Base-by-base conservation (phyloP, 2,329 filamentous ascomycete species). In the Neopestalotiopsis sp. region DNA sequence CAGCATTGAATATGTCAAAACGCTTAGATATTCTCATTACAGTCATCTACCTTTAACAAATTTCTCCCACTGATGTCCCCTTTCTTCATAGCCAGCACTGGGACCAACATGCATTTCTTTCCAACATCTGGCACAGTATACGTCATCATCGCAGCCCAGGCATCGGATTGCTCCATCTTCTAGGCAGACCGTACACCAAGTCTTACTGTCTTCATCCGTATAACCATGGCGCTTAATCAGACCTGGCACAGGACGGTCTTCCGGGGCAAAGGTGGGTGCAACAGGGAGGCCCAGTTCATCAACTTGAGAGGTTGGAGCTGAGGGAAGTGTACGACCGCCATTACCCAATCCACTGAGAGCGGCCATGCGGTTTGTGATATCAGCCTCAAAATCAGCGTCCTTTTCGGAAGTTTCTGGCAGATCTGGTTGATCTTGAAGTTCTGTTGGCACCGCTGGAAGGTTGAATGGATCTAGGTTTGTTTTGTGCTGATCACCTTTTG, bases 121-220 rank as follows among this genome's bases (percentile, higher is more conserved):
- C 94, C 94, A 97, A 82, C 94, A 97, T 17, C 87, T 83, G 28
- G 86, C 84, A 78, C 94, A 97, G 77, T 95, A 97, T 56, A 94
- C 83, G 72, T 95, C 90, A 34, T 81, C 80, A 45, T 90, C 89
- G 74, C 94, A 97, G 3, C 91, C 93, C 0, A 90, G 76, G 76
- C 94, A 97, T 68, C 86, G 86, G 34, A 96, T 81, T 3, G 89
- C 90, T 0, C 91, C 93, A 75, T 96, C 92, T 69, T 94, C 92
- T 61, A 92, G 89, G 77, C 94, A 97, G 10, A 96, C 94, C 40
- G 91, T 88, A 78, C 94, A 97, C 93, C 93, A 97, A 1, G 86
- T 89, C 57, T 91, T 89, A 70, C 91, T 86, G 74, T 95, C 92
- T 42, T 91, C 90, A 73, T 95, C 91, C 0, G 90, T 89, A 76